Percentiles rank a stretch among this genome's conserved stretches.
Conservation (phyloP, 2,329 filamentous ascomycete genomes). For the Verticillium albo-atrum region DNA sequence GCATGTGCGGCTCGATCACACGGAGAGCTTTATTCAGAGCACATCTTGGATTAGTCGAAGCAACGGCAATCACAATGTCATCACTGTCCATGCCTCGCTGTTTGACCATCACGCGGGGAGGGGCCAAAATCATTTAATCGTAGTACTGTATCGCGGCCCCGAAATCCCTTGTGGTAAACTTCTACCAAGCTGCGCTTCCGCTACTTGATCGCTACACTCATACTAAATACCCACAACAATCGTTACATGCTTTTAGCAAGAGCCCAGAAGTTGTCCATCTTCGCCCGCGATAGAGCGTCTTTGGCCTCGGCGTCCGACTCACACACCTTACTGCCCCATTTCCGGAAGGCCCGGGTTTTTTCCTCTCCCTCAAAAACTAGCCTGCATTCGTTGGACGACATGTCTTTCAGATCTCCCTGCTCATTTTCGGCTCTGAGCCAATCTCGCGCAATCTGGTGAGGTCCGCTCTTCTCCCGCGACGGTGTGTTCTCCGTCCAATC, state of each 20-base stretch:
- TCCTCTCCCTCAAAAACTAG: slow-evolving; percentile 90
- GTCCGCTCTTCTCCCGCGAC: slow-evolving; percentile 57
- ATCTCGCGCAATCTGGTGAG: slow-evolving; percentile 57
- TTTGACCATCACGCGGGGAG: too few relatives aligned
- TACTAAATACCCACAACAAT: not conserved
- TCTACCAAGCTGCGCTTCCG: not conserved
- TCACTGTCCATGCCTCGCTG: too few relatives aligned
- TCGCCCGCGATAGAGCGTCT: slow-evolving; percentile 71
- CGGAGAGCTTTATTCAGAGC: too few relatives aligned
- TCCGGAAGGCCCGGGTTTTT: slow-evolving; percentile 74
- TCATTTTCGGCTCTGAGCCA: slow-evolving; percentile 82
- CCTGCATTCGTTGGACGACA: slow-evolving; percentile 75
- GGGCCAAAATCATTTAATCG: too few relatives aligned
- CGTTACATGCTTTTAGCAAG: slow-evolving; percentile 62
- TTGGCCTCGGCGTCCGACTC: slow-evolving; percentile 88
- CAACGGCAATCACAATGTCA: too few relatives aligned
- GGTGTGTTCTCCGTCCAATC: slow-evolving; percentile 89
- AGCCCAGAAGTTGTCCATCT: slow-evolving; percentile 95
- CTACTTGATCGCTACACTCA: not conserved
- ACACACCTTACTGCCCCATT: slow-evolving; percentile 86
- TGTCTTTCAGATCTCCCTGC: slow-evolving; percentile 72
- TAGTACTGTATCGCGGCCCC: too few relatives aligned
- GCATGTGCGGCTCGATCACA: too few relatives aligned
- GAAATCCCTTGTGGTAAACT: too few relatives aligned
- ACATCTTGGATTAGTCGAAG: too few relatives aligned